Evolutionary conservation across 345 rosid genomes (phyloP).

Genomic region (Conringia planisiliqua): DNA sequence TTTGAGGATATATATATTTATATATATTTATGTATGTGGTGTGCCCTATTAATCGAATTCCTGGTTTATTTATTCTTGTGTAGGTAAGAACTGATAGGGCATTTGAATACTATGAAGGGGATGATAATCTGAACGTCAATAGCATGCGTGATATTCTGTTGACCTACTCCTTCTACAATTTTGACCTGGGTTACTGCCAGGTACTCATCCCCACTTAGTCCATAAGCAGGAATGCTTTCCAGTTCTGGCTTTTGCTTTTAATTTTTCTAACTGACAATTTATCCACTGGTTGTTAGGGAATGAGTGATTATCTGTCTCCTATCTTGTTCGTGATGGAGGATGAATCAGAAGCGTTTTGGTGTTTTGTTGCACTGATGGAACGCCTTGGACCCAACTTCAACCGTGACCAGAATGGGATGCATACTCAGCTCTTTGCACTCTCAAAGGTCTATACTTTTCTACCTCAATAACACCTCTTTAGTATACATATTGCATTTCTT

Average conservation of each 20-base stretch:
- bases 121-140: conserved; percentile 81
- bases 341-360: conserved; percentile 96
- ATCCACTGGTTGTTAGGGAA: conserved; percentile 56
- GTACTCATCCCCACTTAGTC: conserved; percentile 35
- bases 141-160: conserved; percentile 76
- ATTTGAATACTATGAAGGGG: conserved; percentile 74
- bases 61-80: conserved; percentile 12
- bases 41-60: neutral
- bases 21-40: neutral
- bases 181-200: conserved; percentile 99
- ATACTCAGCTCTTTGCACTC: conserved; percentile 90
- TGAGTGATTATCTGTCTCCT: conserved; percentile 95
- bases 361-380: conserved; percentile 92
- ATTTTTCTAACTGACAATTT: neutral
- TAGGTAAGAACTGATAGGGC: conserved; percentile 98
- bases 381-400: conserved; percentile 98
- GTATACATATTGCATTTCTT: neutral
- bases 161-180: conserved; percentile 93
- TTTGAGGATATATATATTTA: neutral
- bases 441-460: conserved; percentile 61
- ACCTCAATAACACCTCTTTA: neutral
- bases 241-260: neutral
- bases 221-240: neutral
- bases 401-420: conserved; percentile 98
- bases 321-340: conserved; percentile 82